Conservation (phyloP, 2,329 filamentous ascomycete species). For the Ceratocystis alfenasii region DNA sequence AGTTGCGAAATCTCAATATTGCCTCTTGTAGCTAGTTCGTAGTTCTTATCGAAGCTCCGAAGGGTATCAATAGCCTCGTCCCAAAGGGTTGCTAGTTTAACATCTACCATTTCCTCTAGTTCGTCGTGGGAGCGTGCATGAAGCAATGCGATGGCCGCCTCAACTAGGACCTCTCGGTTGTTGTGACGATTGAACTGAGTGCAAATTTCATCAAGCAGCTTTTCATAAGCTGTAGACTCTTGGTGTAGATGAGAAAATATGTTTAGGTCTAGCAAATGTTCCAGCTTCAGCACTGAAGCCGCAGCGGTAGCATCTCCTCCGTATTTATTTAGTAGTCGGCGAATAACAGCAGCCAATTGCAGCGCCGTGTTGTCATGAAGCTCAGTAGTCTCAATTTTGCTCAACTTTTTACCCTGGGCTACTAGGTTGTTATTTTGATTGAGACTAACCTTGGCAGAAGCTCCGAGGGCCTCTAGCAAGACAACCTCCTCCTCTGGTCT, state of each 20-base stretch:
- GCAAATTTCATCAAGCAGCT: slow-evolving; percentile 79
- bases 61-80: slow-evolving; percentile 68
- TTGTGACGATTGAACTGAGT: slow-evolving; percentile 91
- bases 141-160: slow-evolving; percentile 70
- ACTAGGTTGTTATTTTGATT: slow-evolving; percentile 33
- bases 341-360: slow-evolving; percentile 66
- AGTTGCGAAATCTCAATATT: slow-evolving; percentile 55
- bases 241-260: slow-evolving; percentile 82
- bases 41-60: slow-evolving; percentile 55
- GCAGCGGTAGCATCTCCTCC: slow-evolving; percentile 81
- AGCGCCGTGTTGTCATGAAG: slow-evolving; percentile 68
- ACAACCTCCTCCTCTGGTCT: slow-evolving; percentile 68
- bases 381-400: slow-evolving; percentile 54
- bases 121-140: slow-evolving; percentile 81
- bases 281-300: slow-evolving; percentile 70
- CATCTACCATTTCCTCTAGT: slow-evolving; percentile 71
- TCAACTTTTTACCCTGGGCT: slow-evolving; percentile 38
- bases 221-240: slow-evolving; percentile 66
- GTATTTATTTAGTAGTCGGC: slow-evolving; percentile 80
- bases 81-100: slow-evolving; percentile 72
- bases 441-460: slow-evolving; percentile 65
- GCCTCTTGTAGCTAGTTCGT: slow-evolving; percentile 59
- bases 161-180: slow-evolving; percentile 69
- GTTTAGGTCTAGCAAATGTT: slow-evolving; percentile 75
- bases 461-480: slow-evolving; percentile 74